Evolutionary conservation across 2,329 filamentous ascomycete species (phyloP).

Genomic region (Raffaelea arxii): DNA sequence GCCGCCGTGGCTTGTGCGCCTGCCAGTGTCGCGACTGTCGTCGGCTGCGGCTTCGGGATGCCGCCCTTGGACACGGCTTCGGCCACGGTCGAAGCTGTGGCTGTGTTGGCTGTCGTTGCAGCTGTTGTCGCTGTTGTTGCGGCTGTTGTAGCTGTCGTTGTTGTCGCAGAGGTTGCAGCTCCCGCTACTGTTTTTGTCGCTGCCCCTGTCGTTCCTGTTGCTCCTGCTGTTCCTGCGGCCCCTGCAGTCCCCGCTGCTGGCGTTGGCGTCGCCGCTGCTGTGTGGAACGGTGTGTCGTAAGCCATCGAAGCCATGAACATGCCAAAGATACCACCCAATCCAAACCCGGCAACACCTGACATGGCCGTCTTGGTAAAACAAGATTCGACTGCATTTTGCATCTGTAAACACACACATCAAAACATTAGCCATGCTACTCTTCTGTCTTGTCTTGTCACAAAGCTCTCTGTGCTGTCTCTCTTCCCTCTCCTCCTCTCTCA

Average conservation of each 20-base stretch:
- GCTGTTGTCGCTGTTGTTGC: constrained; percentile 13
- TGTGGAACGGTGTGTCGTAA: constrained; percentile 85
- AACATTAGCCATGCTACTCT: too few relatives aligned
- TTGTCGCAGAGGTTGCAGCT: background rate
- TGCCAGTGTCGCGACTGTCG: constrained; percentile 17
- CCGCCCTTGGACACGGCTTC: background rate
- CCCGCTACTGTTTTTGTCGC: background rate
- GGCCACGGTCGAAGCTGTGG: background rate
- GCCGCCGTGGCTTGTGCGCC: constrained; percentile 24
- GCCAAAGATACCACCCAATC: constrained; percentile 85
- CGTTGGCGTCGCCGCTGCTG: constrained; percentile 11
- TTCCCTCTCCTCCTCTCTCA: too few relatives aligned
- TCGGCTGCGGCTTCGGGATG: background rate
- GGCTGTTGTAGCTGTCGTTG: constrained; percentile 1
- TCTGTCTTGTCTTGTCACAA: too few relatives aligned
- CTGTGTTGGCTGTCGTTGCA: constrained; percentile 15
- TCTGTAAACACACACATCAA: too few relatives aligned
- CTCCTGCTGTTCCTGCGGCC: background rate
- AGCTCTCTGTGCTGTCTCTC: too few relatives aligned
- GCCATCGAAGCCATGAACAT: constrained; percentile 99
- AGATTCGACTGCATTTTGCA: constrained; percentile 81
- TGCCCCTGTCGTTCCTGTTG: background rate
- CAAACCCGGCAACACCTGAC: constrained; percentile 88
- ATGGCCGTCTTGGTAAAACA: constrained; percentile 83
- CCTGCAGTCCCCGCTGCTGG: constrained; percentile 1